Conservation (phyloP, 495 filamentous ascomycete species). For the Aspergillus mulundensis region DNA sequence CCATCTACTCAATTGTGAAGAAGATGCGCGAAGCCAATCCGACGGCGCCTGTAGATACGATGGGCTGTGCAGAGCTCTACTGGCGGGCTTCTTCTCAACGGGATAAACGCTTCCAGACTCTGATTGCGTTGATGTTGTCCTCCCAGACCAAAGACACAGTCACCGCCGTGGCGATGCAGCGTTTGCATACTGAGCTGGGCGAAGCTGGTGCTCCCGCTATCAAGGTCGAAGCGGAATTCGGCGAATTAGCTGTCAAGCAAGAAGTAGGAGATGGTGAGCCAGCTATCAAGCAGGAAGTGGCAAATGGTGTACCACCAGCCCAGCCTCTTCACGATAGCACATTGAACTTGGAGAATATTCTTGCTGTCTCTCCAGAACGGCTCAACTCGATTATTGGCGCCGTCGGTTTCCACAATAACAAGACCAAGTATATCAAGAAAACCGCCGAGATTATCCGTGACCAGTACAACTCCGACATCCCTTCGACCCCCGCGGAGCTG, state of each 20-base stretch:
- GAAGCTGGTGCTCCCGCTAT: constrained; percentile 20
- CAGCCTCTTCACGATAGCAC: constrained; percentile 45
- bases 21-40: constrained; percentile 71
- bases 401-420: constrained; percentile 95
- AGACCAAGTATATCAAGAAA: constrained; percentile 84
- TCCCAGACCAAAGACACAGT: constrained; percentile 95
- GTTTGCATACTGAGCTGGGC: constrained; percentile 70
- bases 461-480: constrained; percentile 71
- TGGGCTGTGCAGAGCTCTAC: constrained; percentile 83
- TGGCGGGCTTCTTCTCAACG: constrained; percentile 36
- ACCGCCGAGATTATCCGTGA: constrained; percentile 70
- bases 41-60: constrained; percentile 91
- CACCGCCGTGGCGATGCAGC: constrained; percentile 78
- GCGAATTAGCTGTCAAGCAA: not conserved
- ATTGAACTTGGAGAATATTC: constrained; percentile 74
- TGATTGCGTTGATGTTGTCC: constrained; percentile 93
- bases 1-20: constrained; percentile 71
- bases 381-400: constrained; percentile 78
- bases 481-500: constrained; percentile 71
- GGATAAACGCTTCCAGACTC: constrained; percentile 84
- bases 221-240: constrained; percentile 13
- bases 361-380: constrained; percentile 61
- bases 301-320: constrained; percentile 16
- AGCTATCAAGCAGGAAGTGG: constrained; percentile 13
- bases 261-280: constrained; percentile 19